Evolutionary conservation across 108 stramenopile species (phyloP).

Genomic region (Cyclostephanos invisitatus): DNA sequence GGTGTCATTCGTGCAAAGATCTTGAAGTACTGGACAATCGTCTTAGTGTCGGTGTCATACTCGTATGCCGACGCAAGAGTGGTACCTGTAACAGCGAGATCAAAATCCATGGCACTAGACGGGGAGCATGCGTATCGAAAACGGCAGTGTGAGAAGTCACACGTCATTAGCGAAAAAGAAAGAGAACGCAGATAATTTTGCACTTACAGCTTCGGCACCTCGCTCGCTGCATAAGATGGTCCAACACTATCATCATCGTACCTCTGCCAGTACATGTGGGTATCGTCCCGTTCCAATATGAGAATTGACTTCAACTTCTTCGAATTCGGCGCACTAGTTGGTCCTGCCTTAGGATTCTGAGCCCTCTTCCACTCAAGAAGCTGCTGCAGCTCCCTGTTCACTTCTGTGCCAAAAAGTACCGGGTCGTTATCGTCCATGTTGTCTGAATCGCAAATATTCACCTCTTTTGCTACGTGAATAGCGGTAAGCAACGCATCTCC

Average conservation of each 20-base stretch:
- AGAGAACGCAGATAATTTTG: not conserved
- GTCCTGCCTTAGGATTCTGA: constrained; percentile 9
- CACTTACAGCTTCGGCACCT: constrained; percentile 58
- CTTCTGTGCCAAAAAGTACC: constrained; percentile 25
- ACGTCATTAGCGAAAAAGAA: not conserved
- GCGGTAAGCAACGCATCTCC: constrained; percentile 96
- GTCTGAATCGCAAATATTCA: constrained; percentile 65
- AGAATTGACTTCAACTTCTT: constrained; percentile 65
- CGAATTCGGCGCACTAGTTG: constrained; percentile 9
- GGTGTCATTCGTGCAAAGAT: constrained; percentile 97
- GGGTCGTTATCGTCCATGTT: constrained; percentile 30
- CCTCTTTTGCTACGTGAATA: constrained; percentile 95
- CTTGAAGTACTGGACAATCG: constrained; percentile 79
- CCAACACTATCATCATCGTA: constrained; percentile 79
- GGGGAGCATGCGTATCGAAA: not conserved
- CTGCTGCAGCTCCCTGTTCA: constrained; percentile 61
- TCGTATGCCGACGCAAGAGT: constrained; percentile 77
- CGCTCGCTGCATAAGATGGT: constrained; percentile 53
- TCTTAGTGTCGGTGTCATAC: constrained; percentile 66
- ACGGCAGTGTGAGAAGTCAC: not conserved
- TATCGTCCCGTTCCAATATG: constrained; percentile 68
- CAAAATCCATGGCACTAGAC: constrained; percentile 53
- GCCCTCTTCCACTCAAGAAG: constrained; percentile 51
- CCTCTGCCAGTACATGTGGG: constrained; percentile 77
- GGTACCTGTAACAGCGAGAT: constrained; percentile 87